Evolutionary conservation across 83 land plant genomes (phyloP), one percentile per base, ranked within the genome.

Genomic region (Diphasiastrum complanatum): DNA sequence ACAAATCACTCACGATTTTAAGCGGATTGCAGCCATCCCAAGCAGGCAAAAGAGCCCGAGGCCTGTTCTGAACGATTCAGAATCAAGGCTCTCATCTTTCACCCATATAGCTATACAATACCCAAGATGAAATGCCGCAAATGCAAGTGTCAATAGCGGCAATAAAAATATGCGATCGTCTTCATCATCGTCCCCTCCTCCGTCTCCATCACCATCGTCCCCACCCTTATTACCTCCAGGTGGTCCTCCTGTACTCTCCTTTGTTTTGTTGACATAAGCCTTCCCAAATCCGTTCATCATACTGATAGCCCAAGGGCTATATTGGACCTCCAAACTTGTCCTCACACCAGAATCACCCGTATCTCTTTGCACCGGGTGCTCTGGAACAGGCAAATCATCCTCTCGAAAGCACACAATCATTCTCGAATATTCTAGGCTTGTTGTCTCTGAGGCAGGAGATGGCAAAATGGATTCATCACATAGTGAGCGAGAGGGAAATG

Each of bases 101-200:
- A 67, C 60, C 81, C 81, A 78, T 10, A 78, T 52, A 16, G 81
- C 77, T 27, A 78, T 60, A 33, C 81, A 78, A 60, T 78, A 78
- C 12, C 81, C 81, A 19, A 78, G 47, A 45, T 78, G 78, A 36
- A 78, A 78, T 1, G 73, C 81, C 28, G 81, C 81, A 47, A 78
- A 78, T 27, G 81, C 74, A 20, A 78, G 56, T 2, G 81, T 78
- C 6, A 78, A 54, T 3, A 68, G 31, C 6, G 81, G 81, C 16
- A 78, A 45, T 31, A 73, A 18, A 48, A 68, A 73, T 5, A 78
- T 12, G 19, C 64, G 64, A 1, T 73, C 80, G 2, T 72, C 80
- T 12, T 66, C 54, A 1, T 61, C 80, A 25, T 67, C 72, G 32
- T 65, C 68, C 22, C 66, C 68, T 16, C 61, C 80, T 43, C 63